phyloP scores from a whole-genome alignment of 1,284 basidiomycete genomes.

The Puccinia sorghi region DNA sequence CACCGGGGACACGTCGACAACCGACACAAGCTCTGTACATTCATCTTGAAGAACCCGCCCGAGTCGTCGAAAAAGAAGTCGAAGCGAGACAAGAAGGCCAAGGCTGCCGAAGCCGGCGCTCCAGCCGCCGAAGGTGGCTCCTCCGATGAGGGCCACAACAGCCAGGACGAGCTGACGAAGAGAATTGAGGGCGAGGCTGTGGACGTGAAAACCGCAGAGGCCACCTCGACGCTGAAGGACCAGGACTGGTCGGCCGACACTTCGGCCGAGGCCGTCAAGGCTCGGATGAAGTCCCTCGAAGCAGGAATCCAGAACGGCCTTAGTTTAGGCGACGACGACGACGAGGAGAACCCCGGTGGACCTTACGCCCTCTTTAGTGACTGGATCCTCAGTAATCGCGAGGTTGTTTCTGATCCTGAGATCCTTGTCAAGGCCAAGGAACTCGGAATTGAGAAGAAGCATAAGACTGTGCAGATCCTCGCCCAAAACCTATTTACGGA shows the following conservation, averaged over 20 bases:
- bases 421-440: constrained; percentile 90
- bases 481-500: constrained; percentile 84
- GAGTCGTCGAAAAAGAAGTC: constrained; percentile 66
- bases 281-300: constrained; percentile 77
- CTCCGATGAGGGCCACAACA: constrained; percentile 56
- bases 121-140: constrained; percentile 53
- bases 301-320: constrained; percentile 65
- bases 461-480: constrained; percentile 83
- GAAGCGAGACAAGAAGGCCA: constrained; percentile 60
- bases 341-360: constrained; percentile 79
- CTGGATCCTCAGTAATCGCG: constrained; percentile 81
- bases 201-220: constrained; percentile 64
- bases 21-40: constrained; percentile 94
- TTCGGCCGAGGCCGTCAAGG: constrained; percentile 84
- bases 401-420: constrained; percentile 63
- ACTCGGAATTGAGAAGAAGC: constrained; percentile 90
- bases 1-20: constrained; percentile 89
- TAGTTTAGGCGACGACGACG: constrained; percentile 65
- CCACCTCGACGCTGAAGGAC: constrained; percentile 35
- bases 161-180: constrained; percentile 60
- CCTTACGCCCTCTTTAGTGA: constrained; percentile 80
- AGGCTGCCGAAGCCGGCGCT: constrained; percentile 59
- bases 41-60: constrained; percentile 95
- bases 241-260: constrained; percentile 88
- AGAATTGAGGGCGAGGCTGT: constrained; percentile 63